Evolutionary conservation across 164 flowering plant genomes (phyloP), one percentile per base, ranked within the genome.

Genomic region (Tetracentron sinense): DNA sequence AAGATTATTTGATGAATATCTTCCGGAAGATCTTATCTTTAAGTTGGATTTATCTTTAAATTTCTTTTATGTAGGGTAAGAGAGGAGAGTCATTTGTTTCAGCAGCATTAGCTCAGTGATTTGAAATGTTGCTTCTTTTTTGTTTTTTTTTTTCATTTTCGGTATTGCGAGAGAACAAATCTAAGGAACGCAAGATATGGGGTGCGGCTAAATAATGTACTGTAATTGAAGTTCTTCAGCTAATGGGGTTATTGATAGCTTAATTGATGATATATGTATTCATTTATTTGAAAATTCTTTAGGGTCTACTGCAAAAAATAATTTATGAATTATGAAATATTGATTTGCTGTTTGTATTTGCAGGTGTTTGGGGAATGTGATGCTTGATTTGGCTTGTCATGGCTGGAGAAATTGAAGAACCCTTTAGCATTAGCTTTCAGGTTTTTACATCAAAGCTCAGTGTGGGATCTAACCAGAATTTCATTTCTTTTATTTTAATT

Each of bases 361-460:
- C 65, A 69, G 75, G 70, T 38, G 58, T 17, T 57, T 65, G 47
- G 50, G 65, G 62, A 63, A 33, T 63, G 48, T 71, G 55, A 26
- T 70, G 56, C 48, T 71, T 51, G 62, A 63, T 60, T 72, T 48
- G 58, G 51, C 16, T 54, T 31, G n/a, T 26, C 31, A 84, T 86
- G 93, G 83, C 85, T 21, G 83, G 87, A 54, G 87, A 85, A 65
- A 72, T 78, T 28, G 78, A 81, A 70, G 85, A 87, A 50, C 77
- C 82, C 15, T 52, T 70, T 60, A 65, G 67, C 57, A 76, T 70
- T 60, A 65, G 67, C 57, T 77, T 79, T 72, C 83, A 79, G 89
- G 95, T 84, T 60, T 84, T 60, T 11, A 49, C 2, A 35, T 64
- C 62, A 31, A 42, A 38, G 27, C 22, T 54, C 19, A 25, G 10